Evolutionary conservation across 495 filamentous ascomycete species (phyloP).

Genomic region (Bryoglossum gracile): DNA sequence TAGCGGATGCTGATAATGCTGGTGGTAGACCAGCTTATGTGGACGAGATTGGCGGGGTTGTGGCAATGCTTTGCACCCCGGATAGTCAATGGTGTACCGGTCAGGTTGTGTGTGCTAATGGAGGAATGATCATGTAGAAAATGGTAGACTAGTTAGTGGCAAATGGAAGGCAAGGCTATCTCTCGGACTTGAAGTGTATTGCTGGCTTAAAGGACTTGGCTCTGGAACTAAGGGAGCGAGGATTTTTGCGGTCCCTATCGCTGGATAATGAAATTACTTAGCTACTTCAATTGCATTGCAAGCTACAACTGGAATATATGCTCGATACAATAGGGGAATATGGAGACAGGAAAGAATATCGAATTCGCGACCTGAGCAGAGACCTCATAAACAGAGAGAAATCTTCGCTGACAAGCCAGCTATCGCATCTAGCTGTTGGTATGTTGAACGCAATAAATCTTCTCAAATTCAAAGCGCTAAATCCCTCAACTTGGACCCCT

Average conservation of each 20-base stretch:
- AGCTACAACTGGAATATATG: no score
- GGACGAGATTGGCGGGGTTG: constrained; percentile 73
- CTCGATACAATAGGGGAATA: no score
- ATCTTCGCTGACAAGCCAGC: neutral
- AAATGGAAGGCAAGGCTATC: no score
- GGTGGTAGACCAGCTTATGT: constrained; percentile 68
- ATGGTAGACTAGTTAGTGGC: no score
- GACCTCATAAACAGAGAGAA: neutral
- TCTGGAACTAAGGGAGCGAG: no score
- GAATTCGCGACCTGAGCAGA: neutral
- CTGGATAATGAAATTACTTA: no score
- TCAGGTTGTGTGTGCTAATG: constrained; percentile 80
- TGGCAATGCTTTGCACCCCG: constrained; percentile 71
- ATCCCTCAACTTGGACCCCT: no score
- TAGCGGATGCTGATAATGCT: constrained; percentile 49
- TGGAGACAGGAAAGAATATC: neutral
- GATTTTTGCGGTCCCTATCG: no score
- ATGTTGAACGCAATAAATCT: constrained; percentile 16
- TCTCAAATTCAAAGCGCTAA: constrained; percentile 1
- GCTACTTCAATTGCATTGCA: no score
- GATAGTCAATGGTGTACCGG: constrained; percentile 80
- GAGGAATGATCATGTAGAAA: constrained; percentile 70
- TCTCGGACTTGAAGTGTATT: no score
- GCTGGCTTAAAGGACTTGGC: no score
- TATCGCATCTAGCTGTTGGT: constrained; percentile 3